A percentile compares a stretch with the other conserved stretches of the same genome.
phyloP scores from a whole-genome alignment of 2,329 filamentous ascomycete species.

The Penicillium frequentans region DNA sequence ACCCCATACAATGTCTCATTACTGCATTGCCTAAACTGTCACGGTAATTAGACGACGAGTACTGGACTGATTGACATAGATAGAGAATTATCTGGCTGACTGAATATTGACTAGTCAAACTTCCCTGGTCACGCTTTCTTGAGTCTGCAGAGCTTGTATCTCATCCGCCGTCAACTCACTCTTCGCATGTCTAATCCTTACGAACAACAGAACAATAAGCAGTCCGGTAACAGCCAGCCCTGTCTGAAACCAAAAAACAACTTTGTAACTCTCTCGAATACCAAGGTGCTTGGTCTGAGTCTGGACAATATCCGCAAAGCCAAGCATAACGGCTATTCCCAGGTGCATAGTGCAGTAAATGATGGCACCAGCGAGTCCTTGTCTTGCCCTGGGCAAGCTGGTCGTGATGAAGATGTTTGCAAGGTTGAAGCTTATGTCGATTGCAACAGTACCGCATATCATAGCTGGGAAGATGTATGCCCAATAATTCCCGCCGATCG shows the following conservation, averaged over 20 bases:
- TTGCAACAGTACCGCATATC: slow-evolving; percentile 66
- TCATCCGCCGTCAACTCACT: slow-evolving; percentile 61
- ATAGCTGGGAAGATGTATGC: slow-evolving; percentile 67
- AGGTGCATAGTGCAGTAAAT: slow-evolving; percentile 71
- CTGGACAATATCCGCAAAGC: slow-evolving; percentile 64
- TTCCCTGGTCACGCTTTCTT: no score
- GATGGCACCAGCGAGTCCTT: slow-evolving; percentile 70
- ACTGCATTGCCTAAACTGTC: background rate
- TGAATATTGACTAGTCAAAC: no score
- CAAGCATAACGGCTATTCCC: slow-evolving; percentile 70
- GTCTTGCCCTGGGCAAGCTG: slow-evolving; percentile 62
- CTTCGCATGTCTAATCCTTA: slow-evolving; percentile 56
- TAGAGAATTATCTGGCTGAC: background rate
- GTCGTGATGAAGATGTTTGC: slow-evolving; percentile 78
- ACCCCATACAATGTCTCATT: background rate
- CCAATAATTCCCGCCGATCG: slow-evolving; percentile 64
- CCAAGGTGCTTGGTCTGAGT: slow-evolving; percentile 51
- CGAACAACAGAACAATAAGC: slow-evolving; percentile 53
- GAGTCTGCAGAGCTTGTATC: background rate
- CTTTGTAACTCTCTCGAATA: slow-evolving; percentile 57
- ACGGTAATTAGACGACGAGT: background rate
- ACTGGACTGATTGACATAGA: background rate
- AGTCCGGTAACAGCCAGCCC: slow-evolving; percentile 56
- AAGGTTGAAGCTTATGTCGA: slow-evolving; percentile 75
- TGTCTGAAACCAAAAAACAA: slow-evolving; percentile 65